Evolutionary conservation across 2,329 filamentous ascomycete genomes (phyloP), one percentile per base, ranked within the genome.

Genomic region (Fusarium nelsonii): DNA sequence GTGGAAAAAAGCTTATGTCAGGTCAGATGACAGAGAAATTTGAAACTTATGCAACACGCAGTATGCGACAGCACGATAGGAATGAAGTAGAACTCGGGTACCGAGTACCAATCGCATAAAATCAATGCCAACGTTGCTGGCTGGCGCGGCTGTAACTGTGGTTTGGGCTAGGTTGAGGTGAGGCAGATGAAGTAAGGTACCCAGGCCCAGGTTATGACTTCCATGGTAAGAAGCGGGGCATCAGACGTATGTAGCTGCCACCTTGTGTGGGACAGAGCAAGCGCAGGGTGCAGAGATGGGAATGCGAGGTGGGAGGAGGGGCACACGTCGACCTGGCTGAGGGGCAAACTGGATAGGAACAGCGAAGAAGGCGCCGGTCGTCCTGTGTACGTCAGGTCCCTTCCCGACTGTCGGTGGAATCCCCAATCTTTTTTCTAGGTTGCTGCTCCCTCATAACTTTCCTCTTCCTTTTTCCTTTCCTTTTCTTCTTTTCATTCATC

Each of bases 251-350:
- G 23, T 58, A 58, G 40, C 34, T 60, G 33, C 36, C 44, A 55
- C 58, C 23, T 32, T 51, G 26, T 37, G 18, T 30, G 41, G 41
- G 41, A 45, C 41, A 45, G 16, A 30, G 26, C 41, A 49, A 16
- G 55, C 50, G 67, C 46, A 61, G 49, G 63, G 55, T 58, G 43
- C 53, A 59, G 39, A 14, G 34, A 34, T 26, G 45, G 36, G 62
- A 60, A 63, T 56, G 61, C 68, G 68, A 68, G 68, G 71, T 56
- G 61, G 68, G 68, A 68, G 68, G 71, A 73, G 69, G 64, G 68
- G 60, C 44, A 5, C 23, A 23, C 23, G 52, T 46, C 55, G 33
- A 39, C n/a, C 23, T 58, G 64, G 69, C 23, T 56, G 64, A 71
- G 63, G 52, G 69, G 66, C 66, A 54, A 68, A 46, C 23, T 23